Base-by-base conservation (phyloP, 2,329 filamentous ascomycete genomes). In the Fusarium citri region DNA sequence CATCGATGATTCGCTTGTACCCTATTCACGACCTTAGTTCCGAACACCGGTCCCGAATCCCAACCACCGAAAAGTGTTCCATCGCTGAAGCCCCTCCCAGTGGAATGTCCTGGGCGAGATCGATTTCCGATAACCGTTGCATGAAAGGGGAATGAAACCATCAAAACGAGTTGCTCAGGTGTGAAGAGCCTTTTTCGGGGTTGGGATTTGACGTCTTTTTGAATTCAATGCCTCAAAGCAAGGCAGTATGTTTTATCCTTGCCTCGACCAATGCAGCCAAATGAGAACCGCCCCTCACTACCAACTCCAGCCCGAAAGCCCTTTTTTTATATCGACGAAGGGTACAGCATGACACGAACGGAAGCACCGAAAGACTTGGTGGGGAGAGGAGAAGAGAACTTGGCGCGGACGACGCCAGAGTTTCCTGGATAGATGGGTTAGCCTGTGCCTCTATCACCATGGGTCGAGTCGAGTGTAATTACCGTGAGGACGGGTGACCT, bases 271-370 rank as follows among this genome's bases (percentile, higher is more conserved):
- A 87, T 84, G 83, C 83, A 85, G 83, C 83, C 83, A 87, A 84
- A 85, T 85, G 85, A 86, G 82, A 88, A 88, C 85, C 86, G 83
- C 84, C 84, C 49, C 83, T 83, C 83, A 87, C 83, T 84, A 86
- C 86, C 86, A 88, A 88, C 86, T 88, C 86, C 85, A 81, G 82
- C 82, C 83, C 81, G 77, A 82, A 82, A 80, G 79, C 80, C 80
- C 80, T 81, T 79, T 85, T 92, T 95, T 92, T 95, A 97, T 92
- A 98, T 96, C 87, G 93, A 94, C 82, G 94, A 97, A 85, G 94
- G 94, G 90, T 97, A 97, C 85, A 97, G 89, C 94, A 97, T 97
- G 86, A 97, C 90, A 86, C 94, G 92, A 87, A 97, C 92, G 80
- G 93, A 94, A 83, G 94, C 94, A 86, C 94, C 94, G 88, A 98